These are phyloP conservation scores for Pseudogymnoascus sp. DNA, from an alignment of 2,329 filamentous ascomycete species.

Conservation along the genomic window DNA sequence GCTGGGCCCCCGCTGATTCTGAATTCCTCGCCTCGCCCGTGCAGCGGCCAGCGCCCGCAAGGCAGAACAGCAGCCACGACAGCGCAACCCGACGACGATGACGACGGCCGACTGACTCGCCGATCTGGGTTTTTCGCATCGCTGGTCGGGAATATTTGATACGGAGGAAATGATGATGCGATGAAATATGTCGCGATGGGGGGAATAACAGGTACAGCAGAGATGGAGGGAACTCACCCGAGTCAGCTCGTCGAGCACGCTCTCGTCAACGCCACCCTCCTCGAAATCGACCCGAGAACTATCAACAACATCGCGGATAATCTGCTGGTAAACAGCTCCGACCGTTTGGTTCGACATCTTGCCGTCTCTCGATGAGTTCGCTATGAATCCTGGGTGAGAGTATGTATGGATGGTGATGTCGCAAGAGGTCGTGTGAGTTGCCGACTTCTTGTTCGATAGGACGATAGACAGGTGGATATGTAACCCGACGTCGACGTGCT, in stretches of 20 bases:
- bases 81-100: slow-evolving; percentile 4
- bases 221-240: slow-evolving; percentile 53
- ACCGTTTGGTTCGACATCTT: slow-evolving; percentile 28
- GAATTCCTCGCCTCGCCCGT: slow-evolving; percentile 23
- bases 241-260: slow-evolving; percentile 77
- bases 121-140: neutral
- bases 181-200: neutral
- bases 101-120: neutral
- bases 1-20: slow-evolving; percentile 37
- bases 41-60: slow-evolving; percentile 34
- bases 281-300: slow-evolving; percentile 93
- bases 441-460: neutral
- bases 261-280: slow-evolving; percentile 84
- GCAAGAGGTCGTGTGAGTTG: neutral
- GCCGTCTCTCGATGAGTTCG: neutral
- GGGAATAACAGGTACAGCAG: neutral
- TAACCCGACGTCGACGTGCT: neutral
- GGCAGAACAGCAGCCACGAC: slow-evolving; percentile 21
- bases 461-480: neutral
- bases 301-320: slow-evolving; percentile 81
- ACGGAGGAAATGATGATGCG: neutral
- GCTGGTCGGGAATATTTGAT: neutral
- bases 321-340: slow-evolving; percentile 71
- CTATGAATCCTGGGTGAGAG: slow-evolving; percentile 9
- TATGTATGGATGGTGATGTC: neutral